Conservation (phyloP, 352 stramenopile genomes). For the Globisporangium irregulare region DNA sequence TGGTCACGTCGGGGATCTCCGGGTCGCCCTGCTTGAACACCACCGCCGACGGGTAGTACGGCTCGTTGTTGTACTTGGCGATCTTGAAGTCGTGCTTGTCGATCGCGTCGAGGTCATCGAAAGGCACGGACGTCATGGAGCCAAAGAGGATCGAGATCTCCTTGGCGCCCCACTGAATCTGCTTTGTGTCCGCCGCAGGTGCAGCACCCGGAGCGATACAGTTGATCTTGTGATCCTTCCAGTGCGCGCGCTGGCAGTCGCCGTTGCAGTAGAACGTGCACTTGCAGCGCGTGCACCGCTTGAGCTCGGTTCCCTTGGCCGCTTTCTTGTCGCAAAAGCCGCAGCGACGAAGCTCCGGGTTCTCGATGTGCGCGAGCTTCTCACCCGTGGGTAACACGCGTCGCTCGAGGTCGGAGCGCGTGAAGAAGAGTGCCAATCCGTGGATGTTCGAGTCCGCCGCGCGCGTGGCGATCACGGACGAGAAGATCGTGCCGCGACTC, state of each 20-base stretch:
- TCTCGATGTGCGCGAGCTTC: slow-evolving; percentile 70
- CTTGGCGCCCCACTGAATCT: slow-evolving; percentile 76
- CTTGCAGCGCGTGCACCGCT: slow-evolving; percentile 81
- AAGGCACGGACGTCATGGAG: slow-evolving; percentile 62
- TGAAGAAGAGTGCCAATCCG: slow-evolving; percentile 80
- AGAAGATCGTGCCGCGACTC: slow-evolving; percentile 59
- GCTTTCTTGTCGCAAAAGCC: slow-evolving; percentile 79
- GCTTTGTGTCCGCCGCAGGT: slow-evolving; percentile 26
- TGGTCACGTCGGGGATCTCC: slow-evolving; percentile 50
- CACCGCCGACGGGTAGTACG: slow-evolving; percentile 67
- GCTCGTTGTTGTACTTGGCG: slow-evolving; percentile 38
- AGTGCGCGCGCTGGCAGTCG: slow-evolving; percentile 69
- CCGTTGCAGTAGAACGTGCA: slow-evolving; percentile 83
- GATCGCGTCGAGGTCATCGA: slow-evolving; percentile 76
- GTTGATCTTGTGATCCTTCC: slow-evolving; percentile 83
- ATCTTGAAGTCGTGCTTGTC: slow-evolving; percentile 52
- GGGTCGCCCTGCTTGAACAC: slow-evolving; percentile 74
- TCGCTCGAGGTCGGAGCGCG: slow-evolving; percentile 64
- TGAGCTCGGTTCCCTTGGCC: slow-evolving; percentile 48
- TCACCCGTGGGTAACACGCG: slow-evolving; percentile 67
- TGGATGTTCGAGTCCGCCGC: slow-evolving; percentile 59
- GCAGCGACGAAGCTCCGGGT: slow-evolving; percentile 65
- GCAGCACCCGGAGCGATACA: slow-evolving; percentile 45
- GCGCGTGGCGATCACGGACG: slow-evolving; percentile 64
- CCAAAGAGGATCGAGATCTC: slow-evolving; percentile 84